A percentile compares a stretch with the other conserved stretches of the same genome.
Evolutionary conservation across 345 rosid species (phyloP).

Genomic region (Clarkia xantiana): DNA sequence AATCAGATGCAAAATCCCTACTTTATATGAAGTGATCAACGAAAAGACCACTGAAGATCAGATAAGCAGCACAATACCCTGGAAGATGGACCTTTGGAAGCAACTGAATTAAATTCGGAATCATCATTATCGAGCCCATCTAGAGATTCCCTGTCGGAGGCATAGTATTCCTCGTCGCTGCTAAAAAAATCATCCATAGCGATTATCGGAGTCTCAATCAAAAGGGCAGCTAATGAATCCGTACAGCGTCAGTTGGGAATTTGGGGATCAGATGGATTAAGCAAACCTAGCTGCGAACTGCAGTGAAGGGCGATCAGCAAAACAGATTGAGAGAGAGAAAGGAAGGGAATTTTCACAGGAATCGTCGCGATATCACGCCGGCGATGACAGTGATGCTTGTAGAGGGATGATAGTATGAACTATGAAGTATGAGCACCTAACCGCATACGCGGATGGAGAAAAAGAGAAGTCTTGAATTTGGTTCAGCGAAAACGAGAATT

Average conservation of each 20-base stretch:
- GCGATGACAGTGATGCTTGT: conserved; percentile 12
- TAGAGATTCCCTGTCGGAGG: conserved; percentile 56
- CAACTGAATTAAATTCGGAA: conserved; percentile 21
- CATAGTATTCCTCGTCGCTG: conserved; percentile 40
- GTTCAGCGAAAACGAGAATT: no score
- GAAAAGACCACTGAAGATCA: not conserved
- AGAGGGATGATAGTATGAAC: not conserved
- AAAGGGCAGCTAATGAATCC: not conserved
- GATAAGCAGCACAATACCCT: conserved; percentile 25
- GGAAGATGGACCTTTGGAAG: conserved; percentile 30
- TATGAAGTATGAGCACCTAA: not conserved
- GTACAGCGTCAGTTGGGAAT: not conserved
- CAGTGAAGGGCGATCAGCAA: not conserved
- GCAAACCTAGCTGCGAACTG: not conserved
- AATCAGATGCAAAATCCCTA: not conserved
- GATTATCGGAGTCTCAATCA: not conserved
- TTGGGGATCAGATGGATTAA: no score
- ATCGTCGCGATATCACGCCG: conserved; percentile 6
- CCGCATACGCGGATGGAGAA: not conserved
- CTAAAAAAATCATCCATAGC: conserved; percentile 45
- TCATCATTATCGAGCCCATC: conserved; percentile 55
- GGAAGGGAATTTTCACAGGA: not conserved
- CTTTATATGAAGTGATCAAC: not conserved
- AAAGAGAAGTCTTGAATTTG: not conserved
- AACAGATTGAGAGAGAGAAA: not conserved